A percentile compares a stretch with the other conserved stretches of the same genome.
Conservation (phyloP, 2,329 filamentous ascomycete genomes). For the Coniochaeta sp. region DNA sequence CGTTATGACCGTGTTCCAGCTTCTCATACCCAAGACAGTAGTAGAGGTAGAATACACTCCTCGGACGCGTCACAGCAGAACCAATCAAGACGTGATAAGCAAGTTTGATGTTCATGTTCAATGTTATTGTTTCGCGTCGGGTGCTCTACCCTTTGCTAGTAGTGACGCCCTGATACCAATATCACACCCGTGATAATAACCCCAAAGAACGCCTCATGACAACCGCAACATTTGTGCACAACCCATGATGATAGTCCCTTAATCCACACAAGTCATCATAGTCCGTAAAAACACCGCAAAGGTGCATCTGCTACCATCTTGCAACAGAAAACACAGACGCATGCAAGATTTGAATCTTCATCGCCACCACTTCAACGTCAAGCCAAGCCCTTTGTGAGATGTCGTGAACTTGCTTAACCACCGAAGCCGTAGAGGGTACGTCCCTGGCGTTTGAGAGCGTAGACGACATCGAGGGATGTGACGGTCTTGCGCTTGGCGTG, state of each 20-base stretch:
- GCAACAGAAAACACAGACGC: background rate
- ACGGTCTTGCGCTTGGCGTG: conserved; percentile 74
- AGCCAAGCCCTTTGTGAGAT: background rate
- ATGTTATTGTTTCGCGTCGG: background rate
- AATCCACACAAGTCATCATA: background rate
- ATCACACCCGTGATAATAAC: background rate
- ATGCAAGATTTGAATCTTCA: background rate
- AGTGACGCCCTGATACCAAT: background rate
- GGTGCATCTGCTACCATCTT: conserved; percentile 5
- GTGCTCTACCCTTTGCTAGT: conserved; percentile 1
- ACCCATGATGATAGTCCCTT: background rate
- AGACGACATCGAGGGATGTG: conserved; percentile 57
- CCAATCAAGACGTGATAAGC: background rate
- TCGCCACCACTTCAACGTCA: background rate
- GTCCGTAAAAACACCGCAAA: conserved; percentile 1
- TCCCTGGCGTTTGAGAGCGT: conserved; percentile 57
- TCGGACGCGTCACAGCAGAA: background rate
- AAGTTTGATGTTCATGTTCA: background rate
- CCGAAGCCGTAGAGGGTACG: conserved; percentile 63
- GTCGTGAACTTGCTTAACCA: conserved; percentile 43
- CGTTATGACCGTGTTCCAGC: too few relatives aligned
- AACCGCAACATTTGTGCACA: background rate
- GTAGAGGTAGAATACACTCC: background rate
- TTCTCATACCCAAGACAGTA: too few relatives aligned
- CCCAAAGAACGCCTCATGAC: background rate